Base-by-base conservation (phyloP, 768 basidiomycete species). In the Naganishia friedmannii region DNA sequence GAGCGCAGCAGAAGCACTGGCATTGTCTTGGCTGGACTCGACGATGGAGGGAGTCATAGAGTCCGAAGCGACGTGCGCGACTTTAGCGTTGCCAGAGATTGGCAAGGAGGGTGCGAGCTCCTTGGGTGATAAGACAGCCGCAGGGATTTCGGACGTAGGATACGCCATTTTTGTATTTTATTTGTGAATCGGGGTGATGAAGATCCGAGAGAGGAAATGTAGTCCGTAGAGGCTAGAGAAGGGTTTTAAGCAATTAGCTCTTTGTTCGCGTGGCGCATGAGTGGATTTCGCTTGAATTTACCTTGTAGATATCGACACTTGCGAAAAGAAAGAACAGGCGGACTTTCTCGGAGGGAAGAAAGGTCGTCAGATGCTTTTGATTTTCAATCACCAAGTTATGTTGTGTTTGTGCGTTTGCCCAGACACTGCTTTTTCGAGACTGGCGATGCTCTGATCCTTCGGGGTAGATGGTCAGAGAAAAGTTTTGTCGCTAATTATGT, bases 131-230 rank as follows among this genome's bases (percentile, higher is more conserved):
- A 75, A 69, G 51, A 71, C 72, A 48, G 76, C 72, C 9, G 75
- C 71, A 15, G 79, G 77, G 21, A 78, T 73, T 19, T 58, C 73
- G 21, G 74, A 75, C 46, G 78, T 72, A 65, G 76, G 75, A 37
- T 71, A 76, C 12, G 75, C 39, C 67, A 65, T 72, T 70, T 46
- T 56, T 54, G 54, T 45, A 53, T 48, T 46, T 56, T 54, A 39
- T 19, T 6, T 34, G 23, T 31, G 42, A 31, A 66, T 37, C 34
- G 3, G n/a, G 53, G 19, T 23, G 37, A 45, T 29, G 37, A 54
- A 67, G 53, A 42, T 39, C 15, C 32, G 32, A 28, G 37, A 34
- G 19, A 42, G 42, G 46, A 66, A 23, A n/a, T 45, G 15, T 21
- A 32, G 31, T 66, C 26, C 28, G 42, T 45, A 48, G 26, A 66